Conservation (phyloP, 768 basidiomycete species). For the Panus rudis region DNA sequence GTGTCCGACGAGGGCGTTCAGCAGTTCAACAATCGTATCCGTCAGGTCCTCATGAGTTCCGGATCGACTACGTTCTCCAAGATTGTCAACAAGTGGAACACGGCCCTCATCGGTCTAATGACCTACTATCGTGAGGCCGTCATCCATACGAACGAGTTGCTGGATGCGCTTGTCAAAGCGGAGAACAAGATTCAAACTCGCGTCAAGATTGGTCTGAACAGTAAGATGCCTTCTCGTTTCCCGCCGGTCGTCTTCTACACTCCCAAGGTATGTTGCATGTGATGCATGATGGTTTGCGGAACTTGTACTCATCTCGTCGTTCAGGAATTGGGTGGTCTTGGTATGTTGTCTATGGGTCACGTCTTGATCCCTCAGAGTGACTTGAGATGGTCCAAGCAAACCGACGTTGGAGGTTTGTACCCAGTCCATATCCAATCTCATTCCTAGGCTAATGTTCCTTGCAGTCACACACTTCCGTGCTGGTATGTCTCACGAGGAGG, state of each 20-base stretch:
- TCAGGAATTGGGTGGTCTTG: constrained; percentile 91
- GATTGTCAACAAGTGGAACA: constrained; percentile 98
- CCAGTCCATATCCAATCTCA: background rate
- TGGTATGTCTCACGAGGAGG: constrained; percentile 95
- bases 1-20: constrained; percentile 96
- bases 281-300: background rate
- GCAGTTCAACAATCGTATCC: constrained; percentile 95
- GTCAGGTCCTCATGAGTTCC: constrained; percentile 96
- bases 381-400: constrained; percentile 96
- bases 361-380: constrained; percentile 98
- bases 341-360: constrained; percentile 99
- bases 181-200: constrained; percentile 99
- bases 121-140: constrained; percentile 98
- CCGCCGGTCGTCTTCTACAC: constrained; percentile 95
- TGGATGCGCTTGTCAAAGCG: constrained; percentile 94
- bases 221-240: constrained; percentile 99
- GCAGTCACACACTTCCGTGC: constrained; percentile 98
- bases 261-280: constrained; percentile 54
- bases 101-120: constrained; percentile 91
- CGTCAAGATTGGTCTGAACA: constrained; percentile 98
- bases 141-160: constrained; percentile 92
- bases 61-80: constrained; percentile 98
- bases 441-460: background rate
- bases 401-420: constrained; percentile 75
- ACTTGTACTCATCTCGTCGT: constrained; percentile 4